These are phyloP conservation scores for Suhomyces guaymorum DNA, from an alignment of 1,139 yeast genomes.

Conservation along the genomic window DNA sequence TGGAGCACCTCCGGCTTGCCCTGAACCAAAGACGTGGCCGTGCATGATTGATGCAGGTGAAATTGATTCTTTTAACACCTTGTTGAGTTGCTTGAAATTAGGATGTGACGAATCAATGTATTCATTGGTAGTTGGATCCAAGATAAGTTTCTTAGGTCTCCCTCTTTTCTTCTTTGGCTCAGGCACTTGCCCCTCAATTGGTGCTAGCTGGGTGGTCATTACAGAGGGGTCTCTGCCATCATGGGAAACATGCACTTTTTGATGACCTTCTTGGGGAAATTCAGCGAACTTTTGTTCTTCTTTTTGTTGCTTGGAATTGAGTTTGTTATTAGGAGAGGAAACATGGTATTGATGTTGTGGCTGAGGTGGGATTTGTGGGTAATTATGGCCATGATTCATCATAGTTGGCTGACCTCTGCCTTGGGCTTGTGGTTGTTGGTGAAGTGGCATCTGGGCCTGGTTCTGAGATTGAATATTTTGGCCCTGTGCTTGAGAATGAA, in stretches of 20 bases:
- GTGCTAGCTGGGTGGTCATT: background rate
- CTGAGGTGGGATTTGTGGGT: background rate
- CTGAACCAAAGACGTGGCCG: constrained; percentile 8
- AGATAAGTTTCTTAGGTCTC: constrained; percentile 45
- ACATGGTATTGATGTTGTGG: constrained; percentile 8
- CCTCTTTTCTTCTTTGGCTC: constrained; percentile 43
- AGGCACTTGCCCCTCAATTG: background rate
- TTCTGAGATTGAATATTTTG: constrained; percentile 4
- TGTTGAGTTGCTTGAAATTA: constrained; percentile 42
- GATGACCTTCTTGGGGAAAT: background rate
- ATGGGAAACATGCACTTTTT: background rate
- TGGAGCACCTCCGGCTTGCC: constrained; percentile 2
- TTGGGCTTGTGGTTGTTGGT: constrained; percentile 12
- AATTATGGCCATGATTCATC: background rate
- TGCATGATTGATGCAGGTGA: constrained; percentile 11
- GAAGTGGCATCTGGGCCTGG: constrained; percentile 5
- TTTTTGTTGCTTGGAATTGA: background rate
- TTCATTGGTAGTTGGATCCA: constrained; percentile 44
- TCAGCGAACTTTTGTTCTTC: background rate
- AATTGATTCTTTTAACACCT: constrained; percentile 30
- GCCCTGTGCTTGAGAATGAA: too few species aligned
- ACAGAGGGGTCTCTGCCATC: background rate
- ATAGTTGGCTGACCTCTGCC: constrained; percentile 12
- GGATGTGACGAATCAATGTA: constrained; percentile 49
- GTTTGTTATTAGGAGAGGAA: background rate